Evolutionary conservation across 2,329 filamentous ascomycete genomes (phyloP).

Genomic region (Cadophora malorum): DNA sequence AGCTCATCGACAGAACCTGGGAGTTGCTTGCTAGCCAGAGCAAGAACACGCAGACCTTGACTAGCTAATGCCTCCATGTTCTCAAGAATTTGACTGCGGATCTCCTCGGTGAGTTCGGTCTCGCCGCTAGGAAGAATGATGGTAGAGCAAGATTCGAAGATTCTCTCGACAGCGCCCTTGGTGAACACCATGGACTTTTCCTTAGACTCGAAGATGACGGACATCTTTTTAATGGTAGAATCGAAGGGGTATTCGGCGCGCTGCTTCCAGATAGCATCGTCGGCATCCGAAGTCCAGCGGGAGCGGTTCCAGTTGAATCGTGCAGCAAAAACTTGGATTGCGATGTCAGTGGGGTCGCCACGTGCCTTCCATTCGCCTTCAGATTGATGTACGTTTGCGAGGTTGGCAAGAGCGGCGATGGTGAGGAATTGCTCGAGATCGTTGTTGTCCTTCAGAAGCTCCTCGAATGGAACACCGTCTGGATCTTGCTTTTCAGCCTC

Average conservation of each 20-base stretch:
- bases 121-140: conserved; percentile 52
- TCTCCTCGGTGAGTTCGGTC: conserved; percentile 57
- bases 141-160: conserved; percentile 66
- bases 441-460: conserved; percentile 53
- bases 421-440: conserved; percentile 63
- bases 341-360: conserved; percentile 74
- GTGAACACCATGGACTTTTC: conserved; percentile 59
- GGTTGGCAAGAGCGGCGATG: conserved; percentile 68
- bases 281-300: conserved; percentile 54
- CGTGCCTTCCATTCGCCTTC: conserved; percentile 64
- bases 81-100: conserved; percentile 62
- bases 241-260: conserved; percentile 76
- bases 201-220: conserved; percentile 64
- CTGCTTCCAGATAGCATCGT: conserved; percentile 60
- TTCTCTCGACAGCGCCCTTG: conserved; percentile 73
- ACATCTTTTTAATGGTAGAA: conserved; percentile 78
- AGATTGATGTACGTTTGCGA: conserved; percentile 64
- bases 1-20: conserved; percentile 31
- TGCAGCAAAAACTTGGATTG: conserved; percentile 75
- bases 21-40: conserved; percentile 58
- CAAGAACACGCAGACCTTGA: conserved; percentile 72
- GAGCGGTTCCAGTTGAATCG: conserved; percentile 69
- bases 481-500: conserved; percentile 28
- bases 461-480: conserved; percentile 30
- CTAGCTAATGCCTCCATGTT: conserved; percentile 73